These are phyloP conservation scores for Populus alba DNA, from an alignment of 345 rosid genomes.

Conservation along the genomic window DNA sequence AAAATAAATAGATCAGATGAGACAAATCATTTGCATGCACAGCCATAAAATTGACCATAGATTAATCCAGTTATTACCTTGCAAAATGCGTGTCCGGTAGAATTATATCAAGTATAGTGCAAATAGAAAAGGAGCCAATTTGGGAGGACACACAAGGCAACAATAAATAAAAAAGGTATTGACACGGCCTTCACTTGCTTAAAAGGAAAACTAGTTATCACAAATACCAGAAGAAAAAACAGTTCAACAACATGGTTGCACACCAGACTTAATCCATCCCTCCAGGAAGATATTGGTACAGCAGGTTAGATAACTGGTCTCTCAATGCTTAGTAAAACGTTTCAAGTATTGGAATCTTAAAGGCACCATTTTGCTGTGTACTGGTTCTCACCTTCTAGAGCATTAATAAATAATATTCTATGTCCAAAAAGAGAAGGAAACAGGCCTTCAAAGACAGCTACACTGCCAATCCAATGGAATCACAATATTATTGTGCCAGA, in stretches of 20 bases:
- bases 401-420: neutral
- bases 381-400: neutral
- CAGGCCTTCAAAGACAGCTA: neutral
- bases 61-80: neutral
- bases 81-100: neutral
- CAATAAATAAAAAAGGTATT: neutral
- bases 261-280: neutral
- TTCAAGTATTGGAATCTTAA: neutral
- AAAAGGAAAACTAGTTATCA: neutral
- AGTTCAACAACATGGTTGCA: neutral
- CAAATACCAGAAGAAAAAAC: neutral
- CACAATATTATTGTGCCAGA: neutral
- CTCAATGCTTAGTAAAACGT: neutral
- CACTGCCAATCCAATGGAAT: neutral
- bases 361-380: neutral
- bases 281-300: neutral
- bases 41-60: neutral
- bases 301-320: neutral
- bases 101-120: neutral
- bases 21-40: neutral
- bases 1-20: conserved; percentile 8
- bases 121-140: neutral
- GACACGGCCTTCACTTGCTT: neutral
- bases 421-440: neutral
- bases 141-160: neutral